Evolutionary conservation across 2,329 filamentous ascomycete genomes (phyloP), one percentile per base, ranked within the genome.

Genomic region (Cladophialophora carrionii): DNA sequence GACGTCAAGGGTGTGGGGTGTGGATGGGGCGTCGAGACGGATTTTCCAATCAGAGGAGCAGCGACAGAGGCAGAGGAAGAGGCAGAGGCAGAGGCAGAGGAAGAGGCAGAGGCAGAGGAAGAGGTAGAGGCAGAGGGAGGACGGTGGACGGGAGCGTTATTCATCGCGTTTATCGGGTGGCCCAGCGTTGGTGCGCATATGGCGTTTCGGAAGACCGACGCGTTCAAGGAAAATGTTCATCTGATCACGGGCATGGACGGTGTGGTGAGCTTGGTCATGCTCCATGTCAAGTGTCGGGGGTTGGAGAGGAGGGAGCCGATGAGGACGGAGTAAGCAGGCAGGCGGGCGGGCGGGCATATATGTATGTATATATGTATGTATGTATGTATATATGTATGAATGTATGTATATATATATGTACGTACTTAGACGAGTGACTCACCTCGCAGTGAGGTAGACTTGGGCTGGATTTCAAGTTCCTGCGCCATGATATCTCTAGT

Each of bases 231-330:
- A 31, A 32, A 53, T 56, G 34, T 52, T 32, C 34, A 26, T 43
- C 7, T 55, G 26, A 24, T 54, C 17, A 54, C 52, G 0, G 52
- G n/a, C 5, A 54, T 54, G 52, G 52, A 54, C 4, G 52, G 52
- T 10, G 17, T 54, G 29, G 3, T 20, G 8, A 29, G 29, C 3
- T 32, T 54, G 29, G 29, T 10, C 14, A 54, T 54, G 52, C 4
- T 54, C n/a, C 52, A 54, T 54, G 29, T 54, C 12, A 54, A 17
- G 14, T 54, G 52, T 54, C 52, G 52, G 14, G n/a, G 12, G 4
- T 8, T 54, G 10, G 52, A 32, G 29, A 54, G 29, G 17, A 34
- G 20, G 26, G 29, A 54, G 24, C 7, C 10, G 20, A 26, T 8
- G 24, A 12, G 22, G 12, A 51, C 48, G 10, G 20, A 51, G 22